Conservation (phyloP, 1,284 basidiomycete genomes). For the Agroathelia rolfsii region DNA sequence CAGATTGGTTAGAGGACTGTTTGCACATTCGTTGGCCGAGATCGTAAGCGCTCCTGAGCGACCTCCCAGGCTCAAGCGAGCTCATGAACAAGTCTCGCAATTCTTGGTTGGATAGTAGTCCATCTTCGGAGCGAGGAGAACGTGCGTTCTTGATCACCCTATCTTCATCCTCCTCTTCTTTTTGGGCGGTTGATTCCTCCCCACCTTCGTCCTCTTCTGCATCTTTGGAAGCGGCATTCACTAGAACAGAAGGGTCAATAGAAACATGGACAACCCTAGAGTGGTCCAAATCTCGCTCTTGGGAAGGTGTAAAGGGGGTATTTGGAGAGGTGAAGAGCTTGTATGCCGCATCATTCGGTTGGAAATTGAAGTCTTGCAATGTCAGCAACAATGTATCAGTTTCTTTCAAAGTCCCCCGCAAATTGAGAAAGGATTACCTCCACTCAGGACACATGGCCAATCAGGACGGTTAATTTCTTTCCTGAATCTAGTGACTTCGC, state of each 20-base stretch:
- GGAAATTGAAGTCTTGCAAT: conserved; percentile 94
- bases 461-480: conserved; percentile 30
- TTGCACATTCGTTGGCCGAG: conserved; percentile 31
- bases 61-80: conserved; percentile 20
- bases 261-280: conserved; percentile 81
- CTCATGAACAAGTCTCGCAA: conserved; percentile 43
- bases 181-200: too few species aligned
- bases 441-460: conserved; percentile 79
- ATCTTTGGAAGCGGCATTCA: conserved; percentile 19
- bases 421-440: conserved; percentile 62
- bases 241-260: conserved; percentile 51
- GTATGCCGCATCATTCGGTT: conserved; percentile 81
- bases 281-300: conserved; percentile 41
- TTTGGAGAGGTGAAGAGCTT: conserved; percentile 71
- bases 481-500: conserved; percentile 55
- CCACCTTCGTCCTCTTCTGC: conserved; percentile 37
- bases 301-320: conserved; percentile 40
- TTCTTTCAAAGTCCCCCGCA: too few species aligned
- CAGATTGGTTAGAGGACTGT: conserved; percentile 11
- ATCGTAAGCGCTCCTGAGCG: conserved; percentile 55
- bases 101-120: conserved; percentile 61
- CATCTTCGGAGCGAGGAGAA: conserved; percentile 49
- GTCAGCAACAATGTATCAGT: too few species aligned
- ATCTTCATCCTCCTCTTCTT: conserved; percentile 54
- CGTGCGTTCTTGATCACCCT: conserved; percentile 73